Base-by-base conservation (phyloP, 2,329 filamentous ascomycete species). In the Mariannaea elegans region DNA sequence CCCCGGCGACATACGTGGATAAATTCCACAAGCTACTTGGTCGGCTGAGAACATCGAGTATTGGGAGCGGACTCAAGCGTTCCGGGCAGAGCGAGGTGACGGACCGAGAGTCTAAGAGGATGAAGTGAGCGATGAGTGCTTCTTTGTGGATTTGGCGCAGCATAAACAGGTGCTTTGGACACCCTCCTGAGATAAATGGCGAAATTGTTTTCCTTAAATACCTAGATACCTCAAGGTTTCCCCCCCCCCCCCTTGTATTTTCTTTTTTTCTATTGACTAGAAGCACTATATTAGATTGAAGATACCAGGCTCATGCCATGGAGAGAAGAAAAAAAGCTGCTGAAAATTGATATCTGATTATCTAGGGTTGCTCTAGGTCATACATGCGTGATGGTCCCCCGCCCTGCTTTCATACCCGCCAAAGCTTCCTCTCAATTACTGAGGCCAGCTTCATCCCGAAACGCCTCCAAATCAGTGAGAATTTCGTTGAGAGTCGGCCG, bases 401-500 rank as follows among this genome's bases (percentile, higher is more conserved):
- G 39, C 54, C 47, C 39, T 34, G 51, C 52, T 36, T 39, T 44
- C 48, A 34, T 44, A 32, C 46, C 23, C 53, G n/a, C 14, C 42
- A 31, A 27, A 47, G 14, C 23, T 12, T 13, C 13, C 19, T n/a
- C n/a, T 69, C 49, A 69, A 51, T 62, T 50, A 12, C 48, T 31
- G 19, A 68, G 46, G 32, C 61, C 62, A 13, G 59, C 56, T 29
- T 68, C 65, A 24, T 70, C 60, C 21, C 65, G 67, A 36, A 71
- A 78, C 4, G 63, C 61, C 34, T 69, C 59, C 7, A 78, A 65
- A 13, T 72, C 71, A 13, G 71, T 57, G 27, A 70, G 63, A 32
- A 85, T 81, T 60, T 85, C 77, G 36, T 69, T 72, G 44, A 86
- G 66, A 8, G 65, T 80, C 2, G 84, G 83, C 7, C 84, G 75